A percentile compares a stretch with the other conserved stretches of the same genome.
Conservation (phyloP, 2,329 filamentous ascomycete genomes). For the Rhynchosporium graminicola region DNA sequence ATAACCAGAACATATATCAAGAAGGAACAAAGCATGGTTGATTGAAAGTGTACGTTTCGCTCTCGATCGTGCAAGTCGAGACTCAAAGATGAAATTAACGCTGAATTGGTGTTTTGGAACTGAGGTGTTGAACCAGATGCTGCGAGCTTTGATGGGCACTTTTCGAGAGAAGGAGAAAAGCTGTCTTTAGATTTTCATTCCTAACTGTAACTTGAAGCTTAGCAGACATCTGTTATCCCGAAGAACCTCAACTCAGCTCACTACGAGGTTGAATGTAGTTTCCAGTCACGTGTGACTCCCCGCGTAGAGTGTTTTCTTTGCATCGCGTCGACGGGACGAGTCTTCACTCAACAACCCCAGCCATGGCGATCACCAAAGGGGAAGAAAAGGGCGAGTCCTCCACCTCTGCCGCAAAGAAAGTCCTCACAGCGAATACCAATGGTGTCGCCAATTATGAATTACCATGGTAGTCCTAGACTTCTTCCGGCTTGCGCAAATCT, state of each 20-base stretch:
- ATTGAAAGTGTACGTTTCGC: background rate
- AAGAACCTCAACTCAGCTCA: background rate
- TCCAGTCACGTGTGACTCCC: conserved; percentile 14
- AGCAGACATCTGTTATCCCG: background rate
- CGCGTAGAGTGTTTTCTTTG: conserved; percentile 28
- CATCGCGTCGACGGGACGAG: conserved; percentile 32
- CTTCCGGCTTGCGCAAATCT: conserved; percentile 21
- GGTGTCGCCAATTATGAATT: conserved; percentile 67
- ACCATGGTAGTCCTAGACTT: conserved; percentile 65
- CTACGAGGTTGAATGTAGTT: background rate
- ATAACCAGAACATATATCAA: background rate
- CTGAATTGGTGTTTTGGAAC: too few species aligned
- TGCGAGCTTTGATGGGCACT: too few species aligned
- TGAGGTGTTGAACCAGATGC: too few species aligned
- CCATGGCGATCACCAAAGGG: conserved; percentile 35
- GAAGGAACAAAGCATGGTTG: background rate
- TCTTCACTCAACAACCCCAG: conserved; percentile 18
- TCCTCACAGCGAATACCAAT: conserved; percentile 51
- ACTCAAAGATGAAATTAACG: too few species aligned
- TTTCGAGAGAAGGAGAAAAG: too few species aligned
- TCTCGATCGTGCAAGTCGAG: too few species aligned
- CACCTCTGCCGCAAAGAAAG: conserved; percentile 56
- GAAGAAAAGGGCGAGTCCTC: conserved; percentile 60
- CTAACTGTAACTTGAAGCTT: background rate
- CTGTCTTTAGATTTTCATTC: background rate